Conservation (phyloP, 768 basidiomycete genomes). For the Rhodotorula graminis region DNA sequence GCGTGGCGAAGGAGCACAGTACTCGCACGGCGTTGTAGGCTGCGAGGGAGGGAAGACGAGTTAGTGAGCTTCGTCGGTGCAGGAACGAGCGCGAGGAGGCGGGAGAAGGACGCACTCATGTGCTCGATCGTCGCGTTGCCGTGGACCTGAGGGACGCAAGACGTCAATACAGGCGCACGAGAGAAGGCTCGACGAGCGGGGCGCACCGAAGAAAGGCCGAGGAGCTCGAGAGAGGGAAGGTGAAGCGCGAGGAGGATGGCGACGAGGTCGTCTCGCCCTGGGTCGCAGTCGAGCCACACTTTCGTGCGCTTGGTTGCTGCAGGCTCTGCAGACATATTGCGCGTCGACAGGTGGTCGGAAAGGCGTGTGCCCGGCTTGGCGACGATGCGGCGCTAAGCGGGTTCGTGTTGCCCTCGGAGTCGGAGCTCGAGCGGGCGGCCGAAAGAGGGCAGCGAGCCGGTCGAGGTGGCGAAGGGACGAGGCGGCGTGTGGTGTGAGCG, state of each 20-base stretch:
- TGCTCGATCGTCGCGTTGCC: constrained; percentile 61
- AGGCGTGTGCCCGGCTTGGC: too few species aligned
- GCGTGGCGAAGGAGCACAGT: constrained; percentile 67
- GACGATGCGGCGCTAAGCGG: too few species aligned
- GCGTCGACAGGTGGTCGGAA: too few species aligned
- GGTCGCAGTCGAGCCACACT: constrained; percentile 34
- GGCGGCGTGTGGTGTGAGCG: too few species aligned
- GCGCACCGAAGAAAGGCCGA: constrained; percentile 73
- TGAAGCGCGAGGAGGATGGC: constrained; percentile 63
- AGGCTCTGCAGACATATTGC: background rate
- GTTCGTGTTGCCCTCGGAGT: too few species aligned
- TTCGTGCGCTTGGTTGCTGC: background rate
- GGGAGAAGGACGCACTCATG: constrained; percentile 49
- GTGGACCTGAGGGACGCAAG: constrained; percentile 48
- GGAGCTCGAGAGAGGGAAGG: constrained; percentile 59
- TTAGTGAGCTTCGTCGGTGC: background rate
- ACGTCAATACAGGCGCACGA: too few species aligned
- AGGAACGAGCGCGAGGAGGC: constrained; percentile 44
- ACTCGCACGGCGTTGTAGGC: constrained; percentile 68
- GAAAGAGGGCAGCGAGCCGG: too few species aligned
- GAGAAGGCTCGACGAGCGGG: too few species aligned
- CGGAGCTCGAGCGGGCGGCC: too few species aligned
- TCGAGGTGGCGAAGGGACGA: too few species aligned
- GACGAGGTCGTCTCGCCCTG: constrained; percentile 80
- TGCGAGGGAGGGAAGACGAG: background rate